Base-by-base conservation (phyloP, 345 rosid genomes). In the Arabis hirsuta region DNA sequence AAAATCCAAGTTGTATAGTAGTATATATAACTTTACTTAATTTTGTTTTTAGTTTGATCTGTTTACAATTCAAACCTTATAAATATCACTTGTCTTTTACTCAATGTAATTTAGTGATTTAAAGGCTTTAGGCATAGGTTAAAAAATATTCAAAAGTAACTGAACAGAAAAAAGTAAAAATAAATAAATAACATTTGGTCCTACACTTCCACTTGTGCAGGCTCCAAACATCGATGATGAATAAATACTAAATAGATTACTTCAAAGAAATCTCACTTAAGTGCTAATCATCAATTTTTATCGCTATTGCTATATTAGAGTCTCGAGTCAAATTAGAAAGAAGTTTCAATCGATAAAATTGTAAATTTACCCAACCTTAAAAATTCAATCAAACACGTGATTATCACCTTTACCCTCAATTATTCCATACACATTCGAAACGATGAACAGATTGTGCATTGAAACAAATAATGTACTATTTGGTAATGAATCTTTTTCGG, bases 171-270 rank as follows among this genome's bases (percentile, higher is more conserved):
- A 52, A 26, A 26, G 16, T 27, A 1, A 26, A 38, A 42, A 11
- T 34, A 36, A 36, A 22, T 38, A 34, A 38, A 29, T 14, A 62
- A 67, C 7, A 43, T 4, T 11, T 55, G 42, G 63, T 45, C 65
- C 71, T 32, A 47, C 26, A 12, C 34, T n/a, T n/a, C 42, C 26
- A 55, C 9, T 72, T 26, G 29, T 43, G 69, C 51, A 62, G 55
- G 62, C 14, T 48, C 3, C 42, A 63, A 54, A 27, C 48, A 64
- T 55, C 20, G 4, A 55, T 64, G 71, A 64, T 24, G 65, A 38
- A 64, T 63, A 64, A 38, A 53, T 73, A 20, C 29, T 22, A 22
- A 22, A 22, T 22, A 22, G 66, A 5, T 27, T 63, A 44, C 36
- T 32, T 54, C 36, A 32, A n/a, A 54, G 13, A 62, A 54, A 32